Percentiles rank a stretch among this genome's conserved stretches.
phyloP scores from a whole-genome alignment of 768 basidiomycete species.

The Podaxis pistillaris region DNA sequence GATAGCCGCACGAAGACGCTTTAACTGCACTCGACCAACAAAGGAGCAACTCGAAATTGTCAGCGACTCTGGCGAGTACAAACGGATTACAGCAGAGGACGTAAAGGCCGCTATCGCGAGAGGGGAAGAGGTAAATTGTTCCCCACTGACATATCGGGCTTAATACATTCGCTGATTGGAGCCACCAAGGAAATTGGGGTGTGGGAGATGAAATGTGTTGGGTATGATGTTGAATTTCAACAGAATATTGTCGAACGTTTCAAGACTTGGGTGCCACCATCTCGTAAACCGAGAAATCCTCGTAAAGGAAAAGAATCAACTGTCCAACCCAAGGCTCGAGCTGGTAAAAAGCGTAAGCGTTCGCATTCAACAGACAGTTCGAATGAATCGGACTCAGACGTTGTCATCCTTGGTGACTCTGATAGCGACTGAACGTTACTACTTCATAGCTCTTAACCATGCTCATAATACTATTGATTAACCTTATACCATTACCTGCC shows the following conservation, averaged over 20 bases:
- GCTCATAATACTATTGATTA: background rate
- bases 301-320: background rate
- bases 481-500: background rate
- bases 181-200: slow-evolving; percentile 3
- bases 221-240: background rate
- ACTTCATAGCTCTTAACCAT: background rate
- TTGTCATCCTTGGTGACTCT: background rate
- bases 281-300: background rate
- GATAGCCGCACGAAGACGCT: slow-evolving; percentile 15
- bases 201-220: slow-evolving; percentile 5
- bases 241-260: background rate
- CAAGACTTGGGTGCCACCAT: background rate
- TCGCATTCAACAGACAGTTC: background rate
- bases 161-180: background rate
- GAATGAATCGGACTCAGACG: background rate
- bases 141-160: background rate
- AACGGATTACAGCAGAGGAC: slow-evolving; percentile 17
- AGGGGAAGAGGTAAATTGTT: background rate
- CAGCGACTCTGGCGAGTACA: slow-evolving; percentile 5
- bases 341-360: background rate
- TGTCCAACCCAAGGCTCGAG: background rate
- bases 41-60: slow-evolving; percentile 10
- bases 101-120: slow-evolving; percentile 12
- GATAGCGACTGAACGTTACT: background rate
- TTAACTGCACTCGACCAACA: slow-evolving; percentile 14